Evolutionary conservation across 106 monocot species (phyloP).

Genomic region (Gastrodia elata): DNA sequence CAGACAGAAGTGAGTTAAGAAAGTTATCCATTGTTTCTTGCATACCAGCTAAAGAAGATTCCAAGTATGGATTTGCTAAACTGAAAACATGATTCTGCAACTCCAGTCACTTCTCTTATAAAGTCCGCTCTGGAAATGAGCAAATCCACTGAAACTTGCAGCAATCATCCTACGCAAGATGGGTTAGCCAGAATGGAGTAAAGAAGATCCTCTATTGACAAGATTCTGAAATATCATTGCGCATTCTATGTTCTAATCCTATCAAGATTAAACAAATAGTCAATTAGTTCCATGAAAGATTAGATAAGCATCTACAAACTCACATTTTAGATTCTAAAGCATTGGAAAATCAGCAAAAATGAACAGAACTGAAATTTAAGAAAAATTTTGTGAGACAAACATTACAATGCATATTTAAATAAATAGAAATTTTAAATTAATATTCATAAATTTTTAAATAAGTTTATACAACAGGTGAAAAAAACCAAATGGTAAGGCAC

Average conservation of each 20-base stretch:
- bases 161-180: background rate
- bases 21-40: conserved; percentile 33
- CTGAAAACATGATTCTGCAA: background rate
- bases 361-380: background rate
- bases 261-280: background rate
- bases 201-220: background rate
- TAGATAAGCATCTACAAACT: background rate
- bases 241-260: background rate
- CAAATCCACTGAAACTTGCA: background rate
- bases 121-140: background rate
- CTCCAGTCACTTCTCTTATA: background rate
- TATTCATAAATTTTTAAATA: background rate
- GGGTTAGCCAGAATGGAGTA: background rate
- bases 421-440: background rate
- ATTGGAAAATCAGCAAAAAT: background rate
- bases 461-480: background rate
- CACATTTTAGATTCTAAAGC: background rate
- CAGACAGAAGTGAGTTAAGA: conserved; percentile 28
- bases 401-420: background rate
- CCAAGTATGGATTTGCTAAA: conserved; percentile 3
- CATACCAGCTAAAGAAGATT: background rate
- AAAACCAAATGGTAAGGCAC: background rate
- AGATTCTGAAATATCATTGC: background rate
- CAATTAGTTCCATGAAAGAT: background rate
- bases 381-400: background rate